These are phyloP conservation scores for Trichoderma cornu-damae DNA, from an alignment of 2,329 filamentous ascomycete genomes.

Conservation along the genomic window DNA sequence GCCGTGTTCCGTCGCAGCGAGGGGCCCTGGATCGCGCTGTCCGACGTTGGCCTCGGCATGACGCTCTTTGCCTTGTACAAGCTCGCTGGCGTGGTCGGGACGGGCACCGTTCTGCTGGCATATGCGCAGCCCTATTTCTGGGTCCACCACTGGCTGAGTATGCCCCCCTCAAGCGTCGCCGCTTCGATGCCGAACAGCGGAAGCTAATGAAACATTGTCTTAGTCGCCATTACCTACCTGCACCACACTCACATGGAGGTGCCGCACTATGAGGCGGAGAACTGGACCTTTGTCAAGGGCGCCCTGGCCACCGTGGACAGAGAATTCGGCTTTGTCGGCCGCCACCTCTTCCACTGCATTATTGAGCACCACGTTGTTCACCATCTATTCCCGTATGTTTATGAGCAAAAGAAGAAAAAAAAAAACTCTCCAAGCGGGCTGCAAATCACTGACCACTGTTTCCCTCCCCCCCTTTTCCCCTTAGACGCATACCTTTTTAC, in stretches of 20 bases:
- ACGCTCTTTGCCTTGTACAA: constrained; percentile 49
- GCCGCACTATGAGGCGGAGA: constrained; percentile 49
- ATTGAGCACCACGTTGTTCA: constrained; percentile 57
- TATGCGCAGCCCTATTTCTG: constrained; percentile 63
- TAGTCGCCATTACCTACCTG: constrained; percentile 69
- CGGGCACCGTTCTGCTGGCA: constrained; percentile 48
- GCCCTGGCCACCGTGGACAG: constrained; percentile 58
- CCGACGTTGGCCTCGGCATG: constrained; percentile 54
- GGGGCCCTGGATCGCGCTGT: constrained; percentile 50
- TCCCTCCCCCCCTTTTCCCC: no score
- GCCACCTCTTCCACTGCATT: constrained; percentile 60
- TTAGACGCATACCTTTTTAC: constrained; percentile 16
- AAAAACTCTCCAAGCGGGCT: not conserved
- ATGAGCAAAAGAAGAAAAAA: no score
- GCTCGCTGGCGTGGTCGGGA: constrained; percentile 45
- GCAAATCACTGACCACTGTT: not conserved
- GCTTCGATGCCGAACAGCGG: not conserved
- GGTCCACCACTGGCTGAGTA: constrained; percentile 66
- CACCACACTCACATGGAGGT: constrained; percentile 45
- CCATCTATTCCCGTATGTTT: constrained; percentile 44
- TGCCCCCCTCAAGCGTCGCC: constrained; percentile 21
- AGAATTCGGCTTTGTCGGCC: constrained; percentile 57
- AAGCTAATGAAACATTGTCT: not conserved
- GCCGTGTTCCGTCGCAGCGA: constrained; percentile 57
- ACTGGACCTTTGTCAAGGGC: constrained; percentile 58